Conservation (phyloP, 345 rosid genomes). For the Alliaria petiolata region DNA sequence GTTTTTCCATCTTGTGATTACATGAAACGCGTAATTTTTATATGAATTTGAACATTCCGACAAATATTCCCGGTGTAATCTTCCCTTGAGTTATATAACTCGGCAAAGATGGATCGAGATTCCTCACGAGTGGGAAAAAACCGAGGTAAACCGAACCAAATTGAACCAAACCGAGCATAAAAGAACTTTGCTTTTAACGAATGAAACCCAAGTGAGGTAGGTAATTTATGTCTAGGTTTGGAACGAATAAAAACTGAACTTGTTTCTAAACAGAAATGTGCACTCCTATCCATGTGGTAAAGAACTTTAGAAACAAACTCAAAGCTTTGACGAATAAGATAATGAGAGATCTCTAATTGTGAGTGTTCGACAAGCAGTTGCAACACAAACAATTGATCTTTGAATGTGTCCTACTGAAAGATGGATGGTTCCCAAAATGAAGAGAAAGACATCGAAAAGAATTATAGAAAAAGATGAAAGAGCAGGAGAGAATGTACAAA, state of each 20-base stretch:
- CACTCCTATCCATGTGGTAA: too few species aligned
- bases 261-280: too few species aligned
- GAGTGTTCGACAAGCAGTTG: conserved; percentile 12
- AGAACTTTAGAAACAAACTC: not conserved
- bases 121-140: not conserved
- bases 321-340: not conserved
- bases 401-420: conserved; percentile 1
- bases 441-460: not conserved
- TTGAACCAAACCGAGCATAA: not conserved
- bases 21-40: not conserved
- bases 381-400: conserved; percentile 21
- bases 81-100: too few species aligned
- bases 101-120: too few species aligned
- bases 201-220: too few species aligned
- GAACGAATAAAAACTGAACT: too few species aligned
- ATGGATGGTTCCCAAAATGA: conserved; percentile 11
- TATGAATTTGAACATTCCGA: not conserved
- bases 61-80: not conserved
- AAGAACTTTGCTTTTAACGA: too few species aligned
- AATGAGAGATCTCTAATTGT: conserved; percentile 1
- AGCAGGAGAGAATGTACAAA: conserved; percentile 24
- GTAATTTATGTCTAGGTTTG: too few species aligned
- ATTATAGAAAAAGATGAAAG: not conserved
- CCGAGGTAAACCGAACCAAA: too few species aligned
- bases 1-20: not conserved